phyloP scores from a whole-genome alignment of 2,329 filamentous ascomycete species.

The Didymella exigua region DNA sequence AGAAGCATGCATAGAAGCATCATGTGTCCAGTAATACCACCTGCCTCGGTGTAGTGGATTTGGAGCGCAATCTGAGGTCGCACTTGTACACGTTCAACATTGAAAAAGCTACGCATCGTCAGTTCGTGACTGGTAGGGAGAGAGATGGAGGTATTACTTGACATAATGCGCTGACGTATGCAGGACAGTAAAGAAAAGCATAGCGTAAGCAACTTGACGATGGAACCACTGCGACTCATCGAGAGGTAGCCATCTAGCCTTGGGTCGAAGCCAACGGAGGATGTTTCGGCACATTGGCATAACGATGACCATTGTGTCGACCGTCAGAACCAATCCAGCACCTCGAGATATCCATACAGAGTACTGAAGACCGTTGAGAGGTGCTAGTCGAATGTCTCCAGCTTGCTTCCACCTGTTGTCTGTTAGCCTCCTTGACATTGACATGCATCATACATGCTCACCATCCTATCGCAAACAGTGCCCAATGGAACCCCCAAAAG shows the following conservation, averaged over 20 bases:
- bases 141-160: no score
- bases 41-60: constrained; percentile 88
- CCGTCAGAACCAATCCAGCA: constrained; percentile 81
- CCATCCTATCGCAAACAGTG: constrained; percentile 85
- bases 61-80: constrained; percentile 80
- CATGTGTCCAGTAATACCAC: constrained; percentile 92
- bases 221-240: constrained; percentile 98
- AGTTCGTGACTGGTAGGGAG: not conserved
- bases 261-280: constrained; percentile 82
- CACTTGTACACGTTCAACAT: constrained; percentile 84
- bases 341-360: constrained; percentile 98
- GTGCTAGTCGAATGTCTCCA: constrained; percentile 69
- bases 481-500: constrained; percentile 80
- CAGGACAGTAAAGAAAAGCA: constrained; percentile 79
- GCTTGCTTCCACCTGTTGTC: constrained; percentile 77
- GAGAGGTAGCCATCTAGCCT: constrained; percentile 85
- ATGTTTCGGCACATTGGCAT: constrained; percentile 94
- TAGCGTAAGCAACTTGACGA: constrained; percentile 86
- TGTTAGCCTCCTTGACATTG: constrained; percentile 10
- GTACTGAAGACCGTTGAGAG: constrained; percentile 79
- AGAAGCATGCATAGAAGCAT: constrained; percentile 99
- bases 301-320: constrained; percentile 86
- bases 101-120: constrained; percentile 74
- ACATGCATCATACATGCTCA: constrained; percentile 53
- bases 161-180: constrained; percentile 88